phyloP scores from a whole-genome alignment of 139 green algal species.

The Mesotaenium endlicherianum region DNA sequence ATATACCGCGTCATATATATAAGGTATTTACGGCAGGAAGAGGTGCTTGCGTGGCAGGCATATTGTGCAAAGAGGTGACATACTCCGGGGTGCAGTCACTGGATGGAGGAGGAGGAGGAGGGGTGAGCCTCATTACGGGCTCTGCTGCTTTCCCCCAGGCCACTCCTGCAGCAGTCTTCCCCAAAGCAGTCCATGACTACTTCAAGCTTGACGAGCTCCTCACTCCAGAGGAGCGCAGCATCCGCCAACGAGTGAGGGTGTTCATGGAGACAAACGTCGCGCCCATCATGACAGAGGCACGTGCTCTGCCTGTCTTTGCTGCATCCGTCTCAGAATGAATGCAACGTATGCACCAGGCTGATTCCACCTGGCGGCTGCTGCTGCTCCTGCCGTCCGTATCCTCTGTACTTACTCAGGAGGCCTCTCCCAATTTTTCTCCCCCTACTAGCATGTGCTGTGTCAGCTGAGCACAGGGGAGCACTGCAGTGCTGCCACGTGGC shows the following conservation, averaged over 20 bases:
- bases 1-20: too few relatives aligned
- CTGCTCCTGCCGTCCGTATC: background rate
- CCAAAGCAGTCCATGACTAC: constrained; percentile 55
- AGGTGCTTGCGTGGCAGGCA: too few relatives aligned
- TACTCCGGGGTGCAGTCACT: too few relatives aligned
- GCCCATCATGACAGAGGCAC: constrained; percentile 69
- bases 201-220: constrained; percentile 74
- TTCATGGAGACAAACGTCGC: constrained; percentile 86
- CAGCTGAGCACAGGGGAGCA: background rate
- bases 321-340: background rate
- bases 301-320: background rate
- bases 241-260: constrained; percentile 61
- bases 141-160: constrained; percentile 24
- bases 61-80: too few relatives aligned
- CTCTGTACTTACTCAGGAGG: background rate
- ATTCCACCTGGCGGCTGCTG: background rate
- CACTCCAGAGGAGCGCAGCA: constrained; percentile 61
- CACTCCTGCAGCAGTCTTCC: constrained; percentile 7
- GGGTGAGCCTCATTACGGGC: too few relatives aligned
- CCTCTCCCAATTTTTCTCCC: background rate
- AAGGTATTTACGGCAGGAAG: too few relatives aligned
- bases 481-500: too few relatives aligned
- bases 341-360: too few relatives aligned
- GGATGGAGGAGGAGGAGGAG: too few relatives aligned
- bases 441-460: background rate